Evolutionary conservation across 257 asterid genomes (phyloP), one percentile per base, ranked within the genome.

Genomic region (Primulina eburnea): DNA sequence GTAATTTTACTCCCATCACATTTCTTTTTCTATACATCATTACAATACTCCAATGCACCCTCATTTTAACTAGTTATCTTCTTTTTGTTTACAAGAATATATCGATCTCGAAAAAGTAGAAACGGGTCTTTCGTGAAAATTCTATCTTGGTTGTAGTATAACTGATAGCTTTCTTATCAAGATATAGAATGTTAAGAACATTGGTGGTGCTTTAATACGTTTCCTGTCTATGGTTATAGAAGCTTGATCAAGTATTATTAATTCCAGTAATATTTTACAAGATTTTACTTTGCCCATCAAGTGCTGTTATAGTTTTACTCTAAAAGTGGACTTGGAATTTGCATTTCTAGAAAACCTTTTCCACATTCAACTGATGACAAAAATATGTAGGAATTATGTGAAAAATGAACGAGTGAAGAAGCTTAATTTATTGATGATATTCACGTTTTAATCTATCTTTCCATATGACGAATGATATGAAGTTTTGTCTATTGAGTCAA

Each of bases 101-200:
- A 60, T 38, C 10, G 10, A 74, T 35, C 69, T 50, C 47, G 67
- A 73, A 60, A 70, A 68, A 60, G 7, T 60, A 18, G 50, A 43
- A 62, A 71, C 28, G 71, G 43, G 66, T 66, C 65, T 65, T 74
- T 71, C 33, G 16, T 53, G 69, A 68, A 68, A 64, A 67, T 68
- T 43, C 21, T 34, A 71, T 64, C 61, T 52, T 52, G 26, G 71
- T 60, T 64, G 64, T 67, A 53, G 18, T 47, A 68, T 32, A 53
- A 32, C 53, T 66, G 73, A 40, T 71, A 60, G 71, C 74, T 73
- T 61, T 43, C 50, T 75, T 70, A 35, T 75, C 52, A 43, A 69
- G 53, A 2, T 53, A 65, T 80, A 33, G 75, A 68, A 77, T 67
- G 73, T 68, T 43, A 68, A 75, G 63, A 33, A 67, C 21, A 63